Evolutionary conservation across 1,284 basidiomycete species (phyloP).

Genomic region (Cryptococcus deneoformans): DNA sequence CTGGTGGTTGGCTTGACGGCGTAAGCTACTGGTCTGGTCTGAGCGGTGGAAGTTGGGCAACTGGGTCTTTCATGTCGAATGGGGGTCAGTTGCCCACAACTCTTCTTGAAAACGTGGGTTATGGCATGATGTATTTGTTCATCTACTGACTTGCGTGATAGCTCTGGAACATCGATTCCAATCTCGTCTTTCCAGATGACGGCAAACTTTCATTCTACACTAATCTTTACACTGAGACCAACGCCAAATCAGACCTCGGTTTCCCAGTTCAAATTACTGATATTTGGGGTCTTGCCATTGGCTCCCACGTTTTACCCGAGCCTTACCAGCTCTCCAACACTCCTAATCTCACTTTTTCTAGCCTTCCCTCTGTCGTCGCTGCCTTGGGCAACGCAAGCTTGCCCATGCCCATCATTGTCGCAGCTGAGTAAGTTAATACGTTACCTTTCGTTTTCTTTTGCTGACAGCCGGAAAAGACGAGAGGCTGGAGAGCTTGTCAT

Average conservation of each 20-base stretch:
- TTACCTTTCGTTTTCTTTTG: background rate
- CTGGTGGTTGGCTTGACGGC: slow-evolving; percentile 44
- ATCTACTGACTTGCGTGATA: slow-evolving; percentile 1
- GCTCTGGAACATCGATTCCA: slow-evolving; percentile 50
- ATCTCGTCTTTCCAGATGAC: slow-evolving; percentile 50
- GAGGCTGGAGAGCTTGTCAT: slow-evolving; percentile 49
- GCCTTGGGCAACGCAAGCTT: slow-evolving; percentile 32
- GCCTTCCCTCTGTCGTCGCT: slow-evolving; percentile 24
- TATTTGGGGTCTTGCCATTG: slow-evolving; percentile 46
- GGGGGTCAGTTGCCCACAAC: slow-evolving; percentile 35
- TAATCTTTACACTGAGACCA: slow-evolving; percentile 42
- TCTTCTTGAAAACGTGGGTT: slow-evolving; percentile 37
- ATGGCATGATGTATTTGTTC: background rate
- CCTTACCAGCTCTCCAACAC: slow-evolving; percentile 37
- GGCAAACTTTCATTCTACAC: slow-evolving; percentile 50
- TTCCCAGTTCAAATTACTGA: slow-evolving; percentile 48
- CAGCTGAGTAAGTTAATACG: slow-evolving; percentile 45
- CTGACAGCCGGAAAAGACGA: slow-evolving; percentile 27
- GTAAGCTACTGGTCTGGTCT: slow-evolving; percentile 48
- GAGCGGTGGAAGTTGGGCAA: slow-evolving; percentile 48
- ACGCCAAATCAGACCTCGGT: slow-evolving; percentile 37
- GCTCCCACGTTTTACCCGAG: slow-evolving; percentile 42
- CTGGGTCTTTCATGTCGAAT: slow-evolving; percentile 44
- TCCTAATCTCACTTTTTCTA: slow-evolving; percentile 45
- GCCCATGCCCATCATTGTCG: slow-evolving; percentile 52